phyloP scores from a whole-genome alignment of 2,329 filamentous ascomycete genomes.

The Colletotrichum nymphaeae region DNA sequence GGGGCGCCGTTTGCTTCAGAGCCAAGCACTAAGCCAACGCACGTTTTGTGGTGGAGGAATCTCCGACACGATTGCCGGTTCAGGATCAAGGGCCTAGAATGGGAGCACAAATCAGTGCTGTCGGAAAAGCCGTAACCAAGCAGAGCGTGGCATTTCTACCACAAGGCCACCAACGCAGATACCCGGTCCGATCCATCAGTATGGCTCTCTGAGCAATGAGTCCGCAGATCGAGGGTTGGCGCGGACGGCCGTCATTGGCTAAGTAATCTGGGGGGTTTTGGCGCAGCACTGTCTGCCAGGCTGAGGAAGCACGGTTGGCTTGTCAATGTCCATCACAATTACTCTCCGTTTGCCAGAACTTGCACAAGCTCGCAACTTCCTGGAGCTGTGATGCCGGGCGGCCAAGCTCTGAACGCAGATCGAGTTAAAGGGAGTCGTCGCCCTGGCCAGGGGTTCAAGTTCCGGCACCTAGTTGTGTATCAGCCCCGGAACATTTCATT shows the following conservation, averaged over 20 bases:
- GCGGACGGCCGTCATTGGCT: slow-evolving; percentile 11
- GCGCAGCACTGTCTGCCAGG: background rate
- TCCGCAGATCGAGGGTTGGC: slow-evolving; percentile 20
- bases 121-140: background rate
- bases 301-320: background rate
- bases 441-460: slow-evolving; percentile 23
- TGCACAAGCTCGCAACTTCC: background rate
- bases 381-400: slow-evolving; percentile 16
- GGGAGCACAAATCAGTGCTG: background rate
- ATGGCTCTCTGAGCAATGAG: slow-evolving; percentile 17
- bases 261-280: background rate
- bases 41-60: background rate
- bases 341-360: background rate
- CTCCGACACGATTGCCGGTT: background rate
- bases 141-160: background rate
- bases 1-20: slow-evolving; percentile 2
- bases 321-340: slow-evolving; percentile 6
- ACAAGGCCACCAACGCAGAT: background rate
- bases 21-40: slow-evolving; percentile 4
- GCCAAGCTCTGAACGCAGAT: slow-evolving; percentile 13
- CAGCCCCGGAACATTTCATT: background rate
- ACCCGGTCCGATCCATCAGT: slow-evolving; percentile 3
- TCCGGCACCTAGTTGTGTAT: background rate
- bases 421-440: slow-evolving; percentile 3
- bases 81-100: slow-evolving; percentile 18